A percentile compares a stretch with the other conserved stretches of the same genome.
Conservation (phyloP, 768 basidiomycete species). For the Amanita molliuscula region DNA sequence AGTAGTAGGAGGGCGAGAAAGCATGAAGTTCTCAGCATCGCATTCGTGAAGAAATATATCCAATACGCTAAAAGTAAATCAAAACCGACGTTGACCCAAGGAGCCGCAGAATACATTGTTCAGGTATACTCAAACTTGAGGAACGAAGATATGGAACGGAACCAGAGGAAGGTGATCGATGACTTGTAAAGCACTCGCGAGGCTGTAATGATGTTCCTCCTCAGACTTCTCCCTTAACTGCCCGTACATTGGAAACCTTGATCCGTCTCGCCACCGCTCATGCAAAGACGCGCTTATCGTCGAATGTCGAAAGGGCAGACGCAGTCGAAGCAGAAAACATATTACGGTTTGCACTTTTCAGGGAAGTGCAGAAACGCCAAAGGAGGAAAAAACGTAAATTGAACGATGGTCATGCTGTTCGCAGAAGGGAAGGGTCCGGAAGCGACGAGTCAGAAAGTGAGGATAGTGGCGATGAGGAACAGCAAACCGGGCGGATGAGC, state of each 20-base stretch:
- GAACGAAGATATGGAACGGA: slow-evolving; percentile 87
- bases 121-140: slow-evolving; percentile 85
- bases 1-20: slow-evolving; percentile 54
- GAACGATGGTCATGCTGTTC: slow-evolving; percentile 52
- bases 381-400: slow-evolving; percentile 82
- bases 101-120: slow-evolving; percentile 90
- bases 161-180: slow-evolving; percentile 64
- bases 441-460: slow-evolving; percentile 46
- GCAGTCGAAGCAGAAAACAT: slow-evolving; percentile 89
- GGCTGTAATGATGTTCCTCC: slow-evolving; percentile 10
- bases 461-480: slow-evolving; percentile 35
- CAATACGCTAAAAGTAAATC: slow-evolving; percentile 92
- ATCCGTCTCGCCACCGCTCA: slow-evolving; percentile 98
- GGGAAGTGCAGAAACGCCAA: slow-evolving; percentile 83
- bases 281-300: slow-evolving; percentile 87
- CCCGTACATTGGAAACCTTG: slow-evolving; percentile 95
- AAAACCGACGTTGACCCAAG: slow-evolving; percentile 80
- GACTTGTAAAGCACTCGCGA: slow-evolving; percentile 1
- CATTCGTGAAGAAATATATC: slow-evolving; percentile 97
- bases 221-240: slow-evolving; percentile 94
- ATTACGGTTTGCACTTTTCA: slow-evolving; percentile 95
- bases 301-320: slow-evolving; percentile 76
- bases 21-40: slow-evolving; percentile 81
- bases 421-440: slow-evolving; percentile 31
- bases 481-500: slow-evolving; percentile 38